Evolutionary conservation across 345 rosid species (phyloP).

Genomic region (Bruguiera sexangula): DNA sequence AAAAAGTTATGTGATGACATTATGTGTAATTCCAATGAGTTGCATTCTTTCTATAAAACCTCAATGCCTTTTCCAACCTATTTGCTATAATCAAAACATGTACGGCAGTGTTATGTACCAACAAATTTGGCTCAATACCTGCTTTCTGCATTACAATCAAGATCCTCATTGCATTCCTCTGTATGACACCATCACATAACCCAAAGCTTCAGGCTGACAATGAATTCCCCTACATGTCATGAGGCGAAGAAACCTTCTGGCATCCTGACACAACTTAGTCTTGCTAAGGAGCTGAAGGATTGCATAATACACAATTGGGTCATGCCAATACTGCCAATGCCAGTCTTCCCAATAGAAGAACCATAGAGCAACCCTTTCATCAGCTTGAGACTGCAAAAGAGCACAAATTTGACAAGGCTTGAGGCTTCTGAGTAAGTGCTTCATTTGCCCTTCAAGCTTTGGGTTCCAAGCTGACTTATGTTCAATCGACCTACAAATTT

Average conservation of each 20-base stretch:
- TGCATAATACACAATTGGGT: slow-evolving; percentile 56
- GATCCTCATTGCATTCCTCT: slow-evolving; percentile 70
- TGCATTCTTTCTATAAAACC: slow-evolving; percentile 77
- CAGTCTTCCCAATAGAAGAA: slow-evolving; percentile 91
- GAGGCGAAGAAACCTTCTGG: slow-evolving; percentile 63
- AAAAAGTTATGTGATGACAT: slow-evolving; percentile 71
- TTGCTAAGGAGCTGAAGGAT: slow-evolving; percentile 74
- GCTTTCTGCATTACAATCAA: slow-evolving; percentile 85
- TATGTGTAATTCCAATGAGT: slow-evolving; percentile 61
- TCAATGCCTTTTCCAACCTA: slow-evolving; percentile 68
- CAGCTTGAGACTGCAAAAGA: slow-evolving; percentile 60
- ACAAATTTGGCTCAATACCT: slow-evolving; percentile 66
- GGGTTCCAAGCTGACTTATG: slow-evolving; percentile 68
- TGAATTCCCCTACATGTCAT: slow-evolving; percentile 62
- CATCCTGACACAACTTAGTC: slow-evolving; percentile 80
- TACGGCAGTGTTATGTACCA: slow-evolving; percentile 66
- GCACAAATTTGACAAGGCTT: slow-evolving; percentile 81
- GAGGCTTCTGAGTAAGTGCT: slow-evolving; percentile 61
- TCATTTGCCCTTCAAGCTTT: slow-evolving; percentile 58
- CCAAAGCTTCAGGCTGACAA: slow-evolving; percentile 57
- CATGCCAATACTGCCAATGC: slow-evolving; percentile 83
- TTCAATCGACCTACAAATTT: slow-evolving; percentile 64
- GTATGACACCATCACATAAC: slow-evolving; percentile 71
- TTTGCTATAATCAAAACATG: slow-evolving; percentile 60
- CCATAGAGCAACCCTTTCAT: slow-evolving; percentile 70